phyloP scores from a whole-genome alignment of 2,329 filamentous ascomycete species.

The Sporothrix euskadiensis region DNA sequence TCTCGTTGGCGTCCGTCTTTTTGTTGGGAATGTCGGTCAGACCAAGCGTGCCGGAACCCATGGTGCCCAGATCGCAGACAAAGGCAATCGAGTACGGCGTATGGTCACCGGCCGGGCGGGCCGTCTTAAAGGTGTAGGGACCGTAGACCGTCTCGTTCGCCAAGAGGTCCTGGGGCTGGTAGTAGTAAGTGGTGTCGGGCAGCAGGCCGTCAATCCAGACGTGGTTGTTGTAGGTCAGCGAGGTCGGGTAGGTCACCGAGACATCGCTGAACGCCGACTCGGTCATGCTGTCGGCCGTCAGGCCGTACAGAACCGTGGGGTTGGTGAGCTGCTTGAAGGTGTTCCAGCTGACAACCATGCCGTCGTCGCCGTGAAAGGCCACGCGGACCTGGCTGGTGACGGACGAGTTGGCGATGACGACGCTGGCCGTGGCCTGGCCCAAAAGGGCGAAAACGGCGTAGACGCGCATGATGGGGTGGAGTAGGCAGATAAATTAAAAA shows the following conservation, averaged over 20 bases:
- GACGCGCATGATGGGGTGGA: neutral
- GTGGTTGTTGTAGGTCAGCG: slow-evolving; percentile 45
- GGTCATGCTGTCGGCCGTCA: slow-evolving; percentile 32
- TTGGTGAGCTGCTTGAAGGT: slow-evolving; percentile 37
- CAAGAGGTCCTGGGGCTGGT: slow-evolving; percentile 50
- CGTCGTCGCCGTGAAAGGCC: slow-evolving; percentile 28
- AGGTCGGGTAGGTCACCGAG: slow-evolving; percentile 39
- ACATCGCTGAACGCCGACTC: slow-evolving; percentile 35
- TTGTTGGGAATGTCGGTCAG: slow-evolving; percentile 27
- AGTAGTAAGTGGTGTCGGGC: slow-evolving; percentile 51
- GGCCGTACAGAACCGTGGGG: slow-evolving; percentile 39
- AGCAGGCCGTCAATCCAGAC: slow-evolving; percentile 46
- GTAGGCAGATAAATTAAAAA: neutral
- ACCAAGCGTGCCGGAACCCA: slow-evolving; percentile 28
- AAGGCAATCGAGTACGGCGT: slow-evolving; percentile 49
- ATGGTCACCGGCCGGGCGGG: slow-evolving; percentile 44
- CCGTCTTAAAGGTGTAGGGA: slow-evolving; percentile 39
- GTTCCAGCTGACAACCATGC: slow-evolving; percentile 41
- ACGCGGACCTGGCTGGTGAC: slow-evolving; percentile 30
- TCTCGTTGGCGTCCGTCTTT: slow-evolving; percentile 20
- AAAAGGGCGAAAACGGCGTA: neutral
- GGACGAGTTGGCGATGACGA: slow-evolving; percentile 25
- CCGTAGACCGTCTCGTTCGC: slow-evolving; percentile 49
- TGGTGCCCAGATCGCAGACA: slow-evolving; percentile 48
- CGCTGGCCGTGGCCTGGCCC: slow-evolving; percentile 14